Percentiles rank a stretch among this genome's conserved stretches.
Conservation (phyloP, 805 yeast species). For the Ogataea philodendri region DNA sequence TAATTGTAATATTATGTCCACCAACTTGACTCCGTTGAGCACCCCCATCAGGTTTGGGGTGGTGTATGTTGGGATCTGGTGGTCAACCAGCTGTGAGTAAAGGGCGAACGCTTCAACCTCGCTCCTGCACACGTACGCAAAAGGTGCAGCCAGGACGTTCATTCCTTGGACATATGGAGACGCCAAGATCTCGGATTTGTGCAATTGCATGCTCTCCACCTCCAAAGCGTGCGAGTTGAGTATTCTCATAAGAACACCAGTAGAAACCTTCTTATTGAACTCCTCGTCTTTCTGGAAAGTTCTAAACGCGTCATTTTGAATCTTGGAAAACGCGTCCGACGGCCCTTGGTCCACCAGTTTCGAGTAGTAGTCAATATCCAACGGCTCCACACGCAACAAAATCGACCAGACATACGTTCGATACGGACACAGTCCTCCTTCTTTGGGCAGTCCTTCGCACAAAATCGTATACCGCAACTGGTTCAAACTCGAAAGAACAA, state of each 20-base stretch:
- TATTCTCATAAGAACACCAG: conserved; percentile 62
- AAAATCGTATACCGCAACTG: conserved; percentile 53
- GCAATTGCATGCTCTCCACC: conserved; percentile 20
- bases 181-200: conserved; percentile 17
- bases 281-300: conserved; percentile 72
- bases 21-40: conserved; percentile 67
- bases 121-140: conserved; percentile 68
- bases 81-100: conserved; percentile 57
- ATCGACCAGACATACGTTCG: conserved; percentile 81
- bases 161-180: conserved; percentile 84
- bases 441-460: conserved; percentile 42
- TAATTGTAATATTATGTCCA: conserved; percentile 68
- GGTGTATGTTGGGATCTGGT: conserved; percentile 73
- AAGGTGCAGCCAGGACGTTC: conserved; percentile 84
- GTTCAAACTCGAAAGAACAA: conserved; percentile 47
- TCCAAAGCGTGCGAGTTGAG: conserved; percentile 69
- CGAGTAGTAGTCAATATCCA: conserved; percentile 54
- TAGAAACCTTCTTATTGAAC: conserved; percentile 67
- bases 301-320: conserved; percentile 80
- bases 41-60: conserved; percentile 79
- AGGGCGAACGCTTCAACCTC: conserved; percentile 85
- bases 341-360: conserved; percentile 55
- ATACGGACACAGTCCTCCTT: conserved; percentile 55
- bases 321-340: conserved; percentile 61
- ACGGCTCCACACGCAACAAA: conserved; percentile 60